A percentile compares a stretch with the other conserved stretches of the same genome.
phyloP scores from a whole-genome alignment of 495 filamentous ascomycete species.

The Gamarada debralockiae region DNA sequence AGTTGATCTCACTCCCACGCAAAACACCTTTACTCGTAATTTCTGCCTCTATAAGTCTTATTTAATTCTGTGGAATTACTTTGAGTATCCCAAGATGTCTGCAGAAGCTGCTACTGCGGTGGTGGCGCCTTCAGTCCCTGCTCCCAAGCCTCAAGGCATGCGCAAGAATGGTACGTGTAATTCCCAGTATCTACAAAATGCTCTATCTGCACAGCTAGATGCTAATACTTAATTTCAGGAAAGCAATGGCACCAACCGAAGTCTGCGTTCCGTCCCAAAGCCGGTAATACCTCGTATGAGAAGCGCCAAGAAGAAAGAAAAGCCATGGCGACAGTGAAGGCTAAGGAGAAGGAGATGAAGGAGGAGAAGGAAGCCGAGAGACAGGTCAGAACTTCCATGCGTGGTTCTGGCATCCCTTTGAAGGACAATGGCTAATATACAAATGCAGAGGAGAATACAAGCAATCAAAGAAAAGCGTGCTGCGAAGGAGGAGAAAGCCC shows the following conservation, averaged over 20 bases:
- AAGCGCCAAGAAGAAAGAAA: constrained; percentile 64
- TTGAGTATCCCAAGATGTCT: constrained; percentile 11
- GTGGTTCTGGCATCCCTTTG: background rate
- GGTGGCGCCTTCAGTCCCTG: background rate
- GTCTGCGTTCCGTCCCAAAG: constrained; percentile 80
- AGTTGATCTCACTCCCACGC: too few relatives aligned
- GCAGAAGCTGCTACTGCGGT: constrained; percentile 6
- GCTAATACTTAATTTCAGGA: constrained; percentile 46
- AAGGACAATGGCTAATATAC: background rate
- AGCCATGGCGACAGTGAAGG: constrained; percentile 69
- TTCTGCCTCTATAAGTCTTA: background rate
- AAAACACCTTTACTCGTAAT: too few relatives aligned
- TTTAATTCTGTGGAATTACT: background rate
- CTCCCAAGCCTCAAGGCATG: constrained; percentile 41
- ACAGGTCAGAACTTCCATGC: constrained; percentile 51
- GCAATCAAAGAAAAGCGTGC: constrained; percentile 78
- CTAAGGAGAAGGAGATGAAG: constrained; percentile 91
- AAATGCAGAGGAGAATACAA: constrained; percentile 65
- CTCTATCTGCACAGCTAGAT: background rate
- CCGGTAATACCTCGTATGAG: constrained; percentile 72
- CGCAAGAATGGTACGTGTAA: constrained; percentile 58
- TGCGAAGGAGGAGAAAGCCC: constrained; percentile 86
- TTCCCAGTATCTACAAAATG: background rate
- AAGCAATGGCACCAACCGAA: constrained; percentile 89
- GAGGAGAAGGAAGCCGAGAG: constrained; percentile 87